Base-by-base conservation (phyloP, 257 asterid genomes). In the Solanum bukasovii region DNA sequence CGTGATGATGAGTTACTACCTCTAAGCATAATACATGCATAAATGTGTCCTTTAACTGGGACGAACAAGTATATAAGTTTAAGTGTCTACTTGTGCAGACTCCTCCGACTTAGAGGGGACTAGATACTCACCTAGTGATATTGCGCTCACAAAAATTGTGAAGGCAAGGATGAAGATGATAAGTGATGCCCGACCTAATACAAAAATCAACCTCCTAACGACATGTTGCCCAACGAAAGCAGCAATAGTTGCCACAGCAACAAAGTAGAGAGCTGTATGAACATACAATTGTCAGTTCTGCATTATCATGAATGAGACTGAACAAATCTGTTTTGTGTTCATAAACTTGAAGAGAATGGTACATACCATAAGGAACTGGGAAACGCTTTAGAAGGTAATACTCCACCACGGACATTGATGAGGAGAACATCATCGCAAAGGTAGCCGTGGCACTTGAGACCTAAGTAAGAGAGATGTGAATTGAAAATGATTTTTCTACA, bases 381-480 rank as follows among this genome's bases (percentile, higher is more conserved):
- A 97, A 97, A 84, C 99, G 98, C 63, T 93, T 95, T 34, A 97
- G 92, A 63, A 97, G 98, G 92, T 96, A 95, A 86, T 97, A 97
- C 90, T 97, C 98, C 14, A 97, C 95, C 49, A 97, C 99, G 2
- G 99, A 97, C 99, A 97, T 97, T 13, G 99, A 97, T 18, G 99
- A 95, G 68, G 99, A 97, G 94, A 97, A 97, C 98, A 94, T 94
- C 99, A 97, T 97, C 73, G 98, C 98, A 89, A 93, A 97, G 85
- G 99, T 96, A 61, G 99, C 98, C 0, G 99, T 97, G 29, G 99
- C 99, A 93, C 99, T 97, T 87, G 99, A 96, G 85, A 97, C 99
- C 99, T 97, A 87, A 23, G 13, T 23, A 56, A 56, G 67, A 63
- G n/a, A 70, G 38, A 70, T 0, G 11, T 70, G 37, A 70, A 70